A percentile compares a stretch with the other conserved stretches of the same genome.
phyloP scores from a whole-genome alignment of 129 eudicot genomes.

The Tagetes patula region DNA sequence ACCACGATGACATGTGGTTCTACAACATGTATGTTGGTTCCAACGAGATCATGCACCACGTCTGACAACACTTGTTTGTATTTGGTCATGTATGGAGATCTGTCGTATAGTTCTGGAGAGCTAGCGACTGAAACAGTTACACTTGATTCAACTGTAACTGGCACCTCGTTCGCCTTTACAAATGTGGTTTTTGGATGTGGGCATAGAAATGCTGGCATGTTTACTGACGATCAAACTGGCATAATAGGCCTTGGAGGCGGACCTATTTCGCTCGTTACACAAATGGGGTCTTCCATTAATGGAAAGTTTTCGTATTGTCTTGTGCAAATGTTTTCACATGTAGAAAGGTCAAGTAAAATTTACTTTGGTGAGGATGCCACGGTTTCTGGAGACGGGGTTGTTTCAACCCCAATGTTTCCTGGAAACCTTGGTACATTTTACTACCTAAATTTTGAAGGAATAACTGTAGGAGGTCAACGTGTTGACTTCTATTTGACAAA shows the following conservation, averaged over 20 bases:
- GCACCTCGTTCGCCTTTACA: constrained; percentile 5
- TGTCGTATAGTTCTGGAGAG: constrained; percentile 35
- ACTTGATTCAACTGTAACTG: not conserved
- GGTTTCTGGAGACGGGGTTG: constrained; percentile 35
- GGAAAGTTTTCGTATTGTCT: constrained; percentile 40
- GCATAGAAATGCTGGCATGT: constrained; percentile 39
- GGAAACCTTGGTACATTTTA: constrained; percentile 25
- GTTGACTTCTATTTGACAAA: constrained; percentile 18
- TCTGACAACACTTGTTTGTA: constrained; percentile 33
- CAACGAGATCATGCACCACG: constrained; percentile 20
- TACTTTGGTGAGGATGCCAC: constrained; percentile 30
- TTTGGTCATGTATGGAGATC: constrained; percentile 29
- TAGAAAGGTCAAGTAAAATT: constrained; percentile 36
- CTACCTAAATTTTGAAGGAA: constrained; percentile 37
- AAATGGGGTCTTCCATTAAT: constrained; percentile 32
- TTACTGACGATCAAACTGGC: constrained; percentile 29
- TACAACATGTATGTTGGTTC: constrained; percentile 22
- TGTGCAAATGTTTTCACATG: constrained; percentile 34
- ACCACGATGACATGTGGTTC: constrained; percentile 29
- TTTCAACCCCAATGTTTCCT: constrained; percentile 35
- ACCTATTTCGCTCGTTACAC: constrained; percentile 37
- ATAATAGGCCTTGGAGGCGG: constrained; percentile 42
- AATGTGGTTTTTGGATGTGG: constrained; percentile 36
- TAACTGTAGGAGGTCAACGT: constrained; percentile 29
- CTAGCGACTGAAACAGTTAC: constrained; percentile 40